Conservation (phyloP, 2,329 filamentous ascomycete species). For the Sporothrix inflata region DNA sequence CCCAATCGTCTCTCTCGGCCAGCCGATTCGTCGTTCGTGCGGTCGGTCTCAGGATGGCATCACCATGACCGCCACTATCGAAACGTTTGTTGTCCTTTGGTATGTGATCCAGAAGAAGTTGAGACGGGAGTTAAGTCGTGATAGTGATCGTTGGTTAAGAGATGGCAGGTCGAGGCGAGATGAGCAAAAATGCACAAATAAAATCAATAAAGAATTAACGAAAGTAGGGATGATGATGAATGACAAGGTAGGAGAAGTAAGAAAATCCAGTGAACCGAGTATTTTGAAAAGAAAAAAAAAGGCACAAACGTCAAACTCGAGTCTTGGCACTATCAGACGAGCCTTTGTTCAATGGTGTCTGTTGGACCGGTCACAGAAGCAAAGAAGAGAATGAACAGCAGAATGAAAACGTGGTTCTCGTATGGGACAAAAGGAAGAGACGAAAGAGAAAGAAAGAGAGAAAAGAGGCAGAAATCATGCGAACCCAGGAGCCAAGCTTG, state of each 20-base stretch:
- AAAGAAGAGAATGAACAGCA: background rate
- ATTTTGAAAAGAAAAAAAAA: background rate
- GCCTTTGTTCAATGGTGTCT: background rate
- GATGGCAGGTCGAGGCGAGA: background rate
- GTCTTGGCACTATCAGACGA: conserved; percentile 1
- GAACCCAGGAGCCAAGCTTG: background rate
- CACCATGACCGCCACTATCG: background rate
- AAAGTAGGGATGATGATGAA: background rate
- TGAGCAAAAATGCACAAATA: background rate
- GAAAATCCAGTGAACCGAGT: background rate
- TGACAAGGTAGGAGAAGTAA: background rate
- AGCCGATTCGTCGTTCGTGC: background rate
- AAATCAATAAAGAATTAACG: background rate
- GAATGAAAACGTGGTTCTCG: background rate
- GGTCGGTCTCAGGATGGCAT: background rate
- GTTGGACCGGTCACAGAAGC: conserved; percentile 17
- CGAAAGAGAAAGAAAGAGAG: background rate
- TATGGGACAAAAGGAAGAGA: background rate
- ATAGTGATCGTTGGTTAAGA: background rate
- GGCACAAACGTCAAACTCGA: background rate
- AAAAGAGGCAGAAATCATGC: background rate
- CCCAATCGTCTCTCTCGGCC: conserved; percentile 14
- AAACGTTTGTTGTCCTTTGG: background rate
- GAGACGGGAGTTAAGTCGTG: background rate
- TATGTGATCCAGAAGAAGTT: background rate